Base-by-base conservation (phyloP, 1,139 yeast genomes). In the Pichia sp. region DNA sequence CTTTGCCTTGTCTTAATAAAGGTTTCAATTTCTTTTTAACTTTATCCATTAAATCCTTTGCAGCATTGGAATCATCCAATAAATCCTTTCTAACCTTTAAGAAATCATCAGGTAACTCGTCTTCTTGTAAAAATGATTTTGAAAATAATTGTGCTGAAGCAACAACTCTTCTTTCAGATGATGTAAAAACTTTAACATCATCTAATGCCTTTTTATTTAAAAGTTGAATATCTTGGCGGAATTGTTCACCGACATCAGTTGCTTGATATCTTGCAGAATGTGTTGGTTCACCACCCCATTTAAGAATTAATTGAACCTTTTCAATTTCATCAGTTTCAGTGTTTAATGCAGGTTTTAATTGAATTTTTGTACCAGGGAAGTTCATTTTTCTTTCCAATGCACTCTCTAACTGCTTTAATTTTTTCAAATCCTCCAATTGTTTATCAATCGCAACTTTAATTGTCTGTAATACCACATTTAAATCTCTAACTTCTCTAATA, bases 221-320 rank as follows among this genome's bases (percentile, higher is more conserved):
- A 54, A 95, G 76, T 65, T 88, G 83, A 62, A 91, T 79, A 65
- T 95, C 96, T 67, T 93, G 96, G 62, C 99, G 82, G 72, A 87
- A 79, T 69, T 91, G 96, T 62, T 93, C 98, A 51, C 99, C 99
- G 27, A 93, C 80, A 70, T 95, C 99, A 33, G 84, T 78, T 0
- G 97, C 96, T 71, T 95, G 99, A 67, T 89, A 87, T 55, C 85
- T 80, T 1, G 99, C 98, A 11, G 98, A 90, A 68, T 95, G 99
- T 1, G 99, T 95, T 11, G 99, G 97, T 68, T 95, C 99, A 59
- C 99, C 99, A 62, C 99, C 99, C 99, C 99, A 95, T 68, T 95
- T 95, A 62, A 93, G 75, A 58, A 93, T 95, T 58, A 95, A 83
- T 69, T 95, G 99, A 27, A 93, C 97, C 65, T 95, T 95, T 59